Evolutionary conservation across 2,329 filamentous ascomycete species (phyloP), one percentile per base, ranked within the genome.

Genomic region (Clarireedia homoeocarpa): DNA sequence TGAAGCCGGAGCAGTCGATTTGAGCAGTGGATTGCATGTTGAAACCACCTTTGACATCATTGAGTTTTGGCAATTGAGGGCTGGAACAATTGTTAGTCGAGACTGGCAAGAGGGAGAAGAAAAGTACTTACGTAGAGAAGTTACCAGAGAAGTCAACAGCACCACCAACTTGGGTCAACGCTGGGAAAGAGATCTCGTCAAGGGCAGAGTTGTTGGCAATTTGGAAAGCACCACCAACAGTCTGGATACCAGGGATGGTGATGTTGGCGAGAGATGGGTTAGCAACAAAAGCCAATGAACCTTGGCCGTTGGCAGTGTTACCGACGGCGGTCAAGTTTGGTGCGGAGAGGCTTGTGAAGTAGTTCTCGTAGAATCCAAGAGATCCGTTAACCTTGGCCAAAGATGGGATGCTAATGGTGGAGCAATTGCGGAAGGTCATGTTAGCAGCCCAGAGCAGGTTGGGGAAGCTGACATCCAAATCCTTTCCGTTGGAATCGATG

Each of bases 151-250:
- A 83, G 71, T 90, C 86, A 69, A 97, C 78, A 66, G 89, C 90
- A 75, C 91, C 92, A 62, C 78, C 81, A 58, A 96, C 82, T 55
- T 76, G 81, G 69, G 81, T 69, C 27, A 99, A 81, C 62, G 77
- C 70, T 59, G 80, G 78, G 74, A 97, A 88, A 36, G 82, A 83
- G 62, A 96, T 77, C 59, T 75, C 70, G 56, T 73, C 65, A 36
- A 96, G 80, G 55, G 77, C 76, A 59, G 89, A 89, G 85, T 97
- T 96, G 83, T 96, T 95, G 74, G 88, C 86, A 69, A 99, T 83
- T 65, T 87, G 84, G 71, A 95, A 82, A 71, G 87, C 89, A 75
- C 89, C 91, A 64, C 81, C 83, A 67, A 96, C 80, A 54, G 74
- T 79, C 63, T 77, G 79, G 47, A 97, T 78, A 23, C 69, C 48